A percentile compares a stretch with the other conserved stretches of the same genome.
These are phyloP conservation scores for Geopyxis carbonaria DNA, from an alignment of 495 filamentous ascomycete genomes.

Conservation along the genomic window DNA sequence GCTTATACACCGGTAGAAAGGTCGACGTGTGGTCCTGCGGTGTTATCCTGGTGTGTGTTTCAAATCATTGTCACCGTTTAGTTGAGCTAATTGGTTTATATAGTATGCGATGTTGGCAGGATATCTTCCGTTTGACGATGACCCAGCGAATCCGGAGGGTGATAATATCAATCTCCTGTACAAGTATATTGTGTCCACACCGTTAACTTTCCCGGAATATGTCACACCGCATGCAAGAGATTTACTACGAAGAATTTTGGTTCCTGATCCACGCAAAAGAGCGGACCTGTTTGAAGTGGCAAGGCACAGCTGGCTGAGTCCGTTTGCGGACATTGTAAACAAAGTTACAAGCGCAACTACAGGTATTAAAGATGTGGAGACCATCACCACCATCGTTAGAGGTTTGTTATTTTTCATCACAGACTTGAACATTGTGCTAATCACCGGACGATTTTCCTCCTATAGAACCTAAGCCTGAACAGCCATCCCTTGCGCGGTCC, in stretches of 20 bases:
- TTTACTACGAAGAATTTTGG: constrained; percentile 76
- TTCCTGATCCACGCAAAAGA: constrained; percentile 87
- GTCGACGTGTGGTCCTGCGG: constrained; percentile 99
- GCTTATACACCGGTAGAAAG: constrained; percentile 88
- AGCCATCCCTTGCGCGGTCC: constrained; percentile 56
- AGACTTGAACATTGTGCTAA: too few species aligned
- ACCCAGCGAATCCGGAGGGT: constrained; percentile 94
- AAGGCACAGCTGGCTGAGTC: constrained; percentile 93
- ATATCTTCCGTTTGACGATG: constrained; percentile 97
- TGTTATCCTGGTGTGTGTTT: constrained; percentile 87
- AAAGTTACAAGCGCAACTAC: constrained; percentile 93
- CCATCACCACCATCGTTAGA: constrained; percentile 56
- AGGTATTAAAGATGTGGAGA: constrained; percentile 67
- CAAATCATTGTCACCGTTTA: constrained; percentile 2
- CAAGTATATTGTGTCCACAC: constrained; percentile 97
- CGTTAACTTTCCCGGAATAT: constrained; percentile 96
- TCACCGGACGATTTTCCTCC: constrained; percentile 22
- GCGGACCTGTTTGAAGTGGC: constrained; percentile 96
- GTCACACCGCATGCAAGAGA: constrained; percentile 94
- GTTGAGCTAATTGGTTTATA: constrained; percentile 12
- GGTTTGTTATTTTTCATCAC: constrained; percentile 15
- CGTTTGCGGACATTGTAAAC: constrained; percentile 84
- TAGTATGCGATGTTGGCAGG: constrained; percentile 98
- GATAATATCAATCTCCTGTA: constrained; percentile 99
- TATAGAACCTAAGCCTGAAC: constrained; percentile 38